These are phyloP conservation scores for Neurospora tetrasperma DNA, from an alignment of 495 filamentous ascomycete species.

Conservation along the genomic window DNA sequence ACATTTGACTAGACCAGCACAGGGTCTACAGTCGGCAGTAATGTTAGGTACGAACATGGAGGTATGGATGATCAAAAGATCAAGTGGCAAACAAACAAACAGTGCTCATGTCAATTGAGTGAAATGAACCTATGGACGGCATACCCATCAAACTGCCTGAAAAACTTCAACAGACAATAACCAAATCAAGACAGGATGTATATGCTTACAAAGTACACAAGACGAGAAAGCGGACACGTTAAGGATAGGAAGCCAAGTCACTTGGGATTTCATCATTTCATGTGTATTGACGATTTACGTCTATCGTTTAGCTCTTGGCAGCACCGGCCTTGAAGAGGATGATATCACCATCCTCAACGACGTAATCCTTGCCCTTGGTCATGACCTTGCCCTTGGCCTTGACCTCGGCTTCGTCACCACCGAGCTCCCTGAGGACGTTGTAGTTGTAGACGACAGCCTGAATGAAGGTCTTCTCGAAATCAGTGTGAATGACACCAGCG, in stretches of 20 bases:
- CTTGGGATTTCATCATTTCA: not conserved
- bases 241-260: not conserved
- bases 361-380: slow-evolving; percentile 99
- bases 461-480: slow-evolving; percentile 99
- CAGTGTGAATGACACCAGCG: slow-evolving; percentile 95
- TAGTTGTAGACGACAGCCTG: slow-evolving; percentile 91
- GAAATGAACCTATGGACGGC: too few species aligned
- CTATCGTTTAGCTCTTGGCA: slow-evolving; percentile 55
- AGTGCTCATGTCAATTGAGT: not conserved
- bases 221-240: not conserved
- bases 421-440: slow-evolving; percentile 63
- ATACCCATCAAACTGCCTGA: too few species aligned
- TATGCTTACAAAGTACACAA: not conserved
- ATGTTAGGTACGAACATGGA: not conserved
- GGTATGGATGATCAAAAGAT: not conserved
- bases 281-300: not conserved
- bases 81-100: not conserved
- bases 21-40: not conserved
- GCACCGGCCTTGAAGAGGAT: slow-evolving; percentile 92
- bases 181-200: too few species aligned
- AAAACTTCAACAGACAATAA: too few species aligned
- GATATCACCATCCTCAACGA: slow-evolving; percentile 67
- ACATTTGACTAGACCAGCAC: not conserved
- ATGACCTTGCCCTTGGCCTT: slow-evolving; percentile 92
- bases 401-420: slow-evolving; percentile 79